These are phyloP conservation scores for Capsicum pubescens DNA, from an alignment of 257 asterid species.

Conservation along the genomic window DNA sequence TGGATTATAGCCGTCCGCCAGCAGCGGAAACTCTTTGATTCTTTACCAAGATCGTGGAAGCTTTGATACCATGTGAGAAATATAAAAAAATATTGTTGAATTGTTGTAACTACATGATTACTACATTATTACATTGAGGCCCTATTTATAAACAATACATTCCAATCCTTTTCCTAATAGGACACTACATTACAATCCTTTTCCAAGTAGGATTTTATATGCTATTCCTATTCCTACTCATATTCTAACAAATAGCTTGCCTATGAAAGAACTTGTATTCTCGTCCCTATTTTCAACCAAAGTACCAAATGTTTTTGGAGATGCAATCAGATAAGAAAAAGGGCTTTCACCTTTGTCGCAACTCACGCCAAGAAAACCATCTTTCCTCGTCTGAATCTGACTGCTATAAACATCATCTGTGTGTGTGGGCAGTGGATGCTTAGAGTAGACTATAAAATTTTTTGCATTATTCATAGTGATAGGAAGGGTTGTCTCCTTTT, in stretches of 20 bases:
- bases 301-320: neutral
- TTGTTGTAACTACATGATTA: too few relatives aligned
- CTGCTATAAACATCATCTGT: neutral
- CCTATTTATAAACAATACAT: too few relatives aligned
- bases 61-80: too few relatives aligned
- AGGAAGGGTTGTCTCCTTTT: neutral
- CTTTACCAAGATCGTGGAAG: too few relatives aligned
- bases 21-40: too few relatives aligned
- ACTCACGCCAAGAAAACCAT: neutral
- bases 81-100: too few relatives aligned
- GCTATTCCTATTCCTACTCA: too few relatives aligned
- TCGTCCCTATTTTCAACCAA: neutral
- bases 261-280: conserved; percentile 6
- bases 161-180: too few relatives aligned
- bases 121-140: too few relatives aligned
- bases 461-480: conserved; percentile 2
- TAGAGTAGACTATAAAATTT: neutral
- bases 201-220: too few relatives aligned
- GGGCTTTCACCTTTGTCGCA: neutral
- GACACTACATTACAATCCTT: too few relatives aligned
- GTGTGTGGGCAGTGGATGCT: neutral
- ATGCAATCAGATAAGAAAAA: neutral
- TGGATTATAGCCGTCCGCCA: too few relatives aligned
- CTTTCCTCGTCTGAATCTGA: neutral
- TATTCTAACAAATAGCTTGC: neutral